phyloP scores from a whole-genome alignment of 2,329 filamentous ascomycete genomes.

The Xylariaceae sp. region DNA sequence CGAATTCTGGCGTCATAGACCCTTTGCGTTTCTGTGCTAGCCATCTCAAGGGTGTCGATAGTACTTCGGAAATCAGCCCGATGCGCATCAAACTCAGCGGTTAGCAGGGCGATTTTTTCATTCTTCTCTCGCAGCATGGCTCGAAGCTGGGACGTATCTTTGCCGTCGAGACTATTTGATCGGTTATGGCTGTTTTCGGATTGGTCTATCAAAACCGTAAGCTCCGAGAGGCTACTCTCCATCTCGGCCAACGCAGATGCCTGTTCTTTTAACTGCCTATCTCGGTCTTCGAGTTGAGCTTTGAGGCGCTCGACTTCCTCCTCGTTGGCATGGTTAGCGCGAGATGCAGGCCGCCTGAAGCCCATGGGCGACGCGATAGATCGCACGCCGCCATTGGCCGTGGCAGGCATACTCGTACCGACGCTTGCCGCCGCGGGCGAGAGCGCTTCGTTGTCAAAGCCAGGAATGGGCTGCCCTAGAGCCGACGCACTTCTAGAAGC shows the following conservation, averaged over 20 bases:
- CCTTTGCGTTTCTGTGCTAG: slow-evolving; percentile 88
- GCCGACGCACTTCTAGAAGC: slow-evolving; percentile 58
- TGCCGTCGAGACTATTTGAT: slow-evolving; percentile 56
- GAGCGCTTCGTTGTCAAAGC: slow-evolving; percentile 54
- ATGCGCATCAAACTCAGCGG: slow-evolving; percentile 90
- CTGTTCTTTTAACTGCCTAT: slow-evolving; percentile 85
- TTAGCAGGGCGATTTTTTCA: slow-evolving; percentile 90
- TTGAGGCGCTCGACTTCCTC: slow-evolving; percentile 72
- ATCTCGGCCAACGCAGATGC: slow-evolving; percentile 79
- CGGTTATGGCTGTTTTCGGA: slow-evolving; percentile 42
- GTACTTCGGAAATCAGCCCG: slow-evolving; percentile 94
- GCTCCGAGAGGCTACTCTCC: slow-evolving; percentile 52
- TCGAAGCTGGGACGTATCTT: slow-evolving; percentile 72
- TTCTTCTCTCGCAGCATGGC: slow-evolving; percentile 90
- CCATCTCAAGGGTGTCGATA: slow-evolving; percentile 92
- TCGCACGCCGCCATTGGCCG: slow-evolving; percentile 51
- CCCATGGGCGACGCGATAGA: slow-evolving; percentile 55
- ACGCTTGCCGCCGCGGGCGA: slow-evolving; percentile 40
- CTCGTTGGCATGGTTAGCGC: slow-evolving; percentile 50
- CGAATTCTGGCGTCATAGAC: slow-evolving; percentile 94
- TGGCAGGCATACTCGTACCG: slow-evolving; percentile 46
- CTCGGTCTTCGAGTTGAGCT: slow-evolving; percentile 73
- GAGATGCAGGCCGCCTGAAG: slow-evolving; percentile 51
- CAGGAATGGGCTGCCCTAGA: slow-evolving; percentile 45
- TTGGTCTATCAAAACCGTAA: slow-evolving; percentile 64